Evolutionary conservation across 371 early-diverging fungal genomes (phyloP), one percentile per base, ranked within the genome.

Genomic region (Apophysomyces sp.): DNA sequence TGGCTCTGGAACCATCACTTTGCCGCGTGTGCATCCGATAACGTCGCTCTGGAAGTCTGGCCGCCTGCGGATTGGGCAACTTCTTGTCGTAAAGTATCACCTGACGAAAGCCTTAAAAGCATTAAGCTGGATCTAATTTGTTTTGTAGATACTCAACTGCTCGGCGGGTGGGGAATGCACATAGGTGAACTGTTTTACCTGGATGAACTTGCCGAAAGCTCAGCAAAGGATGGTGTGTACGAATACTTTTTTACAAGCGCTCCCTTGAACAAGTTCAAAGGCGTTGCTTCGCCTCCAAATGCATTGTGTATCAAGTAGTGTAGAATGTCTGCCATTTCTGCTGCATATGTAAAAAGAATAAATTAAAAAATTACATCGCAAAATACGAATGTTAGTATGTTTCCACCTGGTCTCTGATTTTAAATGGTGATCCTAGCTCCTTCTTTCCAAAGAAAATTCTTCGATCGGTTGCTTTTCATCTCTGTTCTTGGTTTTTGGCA

Each of bases 81-180:
- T 4, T 62, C 68, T 24, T 65, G 71, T 26, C 74, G 74, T 71
- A 65, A 67, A 37, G 37, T 37, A 37, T 37, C 37, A 37, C 11
- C 8, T 21, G 4, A 2, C 49, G 4, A 9, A 15, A 7, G n/a
- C n/a, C n/a, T 11, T 52, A 3, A 18, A 15, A 41, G 9, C 15
- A n/a, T 1, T 40, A 40, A 40, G 8, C 13, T 1, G 9, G 9
- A n/a, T n/a, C n/a, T n/a, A n/a, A n/a, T n/a, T n/a, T n/a, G n/a
- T n/a, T n/a, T 55, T 21, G 32, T 55, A 65, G 61, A 65, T 41
- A 28, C 60, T 37, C 39, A 57, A 16, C 32, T 65, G n/a, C 41
- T 60, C 11, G 66, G 66, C 16, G 60, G 61, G 6, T 65, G 44
- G 41, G 66, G 66, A 26, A 60, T 60, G 60, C 60, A 34, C 24